Percentiles rank a stretch among this genome's conserved stretches.
These are phyloP conservation scores for Ogataea henricii DNA, from an alignment of 805 yeast genomes.

Conservation along the genomic window DNA sequence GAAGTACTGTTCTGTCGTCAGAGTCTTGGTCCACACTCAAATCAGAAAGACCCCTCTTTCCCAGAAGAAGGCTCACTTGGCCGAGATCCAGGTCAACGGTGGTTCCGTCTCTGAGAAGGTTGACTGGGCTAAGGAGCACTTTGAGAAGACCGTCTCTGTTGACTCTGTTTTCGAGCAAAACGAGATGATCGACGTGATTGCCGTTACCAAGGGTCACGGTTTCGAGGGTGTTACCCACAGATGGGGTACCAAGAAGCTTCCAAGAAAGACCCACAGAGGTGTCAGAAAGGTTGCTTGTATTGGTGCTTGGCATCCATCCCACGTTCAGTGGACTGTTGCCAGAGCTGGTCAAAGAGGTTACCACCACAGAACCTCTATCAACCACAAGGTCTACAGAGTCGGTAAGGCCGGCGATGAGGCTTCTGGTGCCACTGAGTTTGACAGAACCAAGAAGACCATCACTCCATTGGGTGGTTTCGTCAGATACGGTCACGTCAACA, in stretches of 20 bases:
- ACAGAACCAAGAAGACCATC: conserved; percentile 99
- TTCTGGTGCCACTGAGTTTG: conserved; percentile 94
- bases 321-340: conserved; percentile 99
- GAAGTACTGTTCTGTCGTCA: conserved; percentile 97
- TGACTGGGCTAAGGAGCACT: conserved; percentile 98
- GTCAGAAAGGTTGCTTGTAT: conserved; percentile 99
- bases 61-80: conserved; percentile 99
- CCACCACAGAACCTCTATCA: conserved; percentile 99
- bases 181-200: conserved; percentile 98
- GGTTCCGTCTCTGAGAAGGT: conserved; percentile 98
- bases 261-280: conserved; percentile 99
- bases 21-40: conserved; percentile 99
- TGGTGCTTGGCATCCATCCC: conserved; percentile 99
- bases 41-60: conserved; percentile 97
- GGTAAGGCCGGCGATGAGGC: conserved; percentile 96
- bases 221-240: conserved; percentile 99
- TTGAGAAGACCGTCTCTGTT: conserved; percentile 97
- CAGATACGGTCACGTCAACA: conserved; percentile 96
- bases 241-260: conserved; percentile 99
- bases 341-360: conserved; percentile 99
- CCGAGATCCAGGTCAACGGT: conserved; percentile 99
- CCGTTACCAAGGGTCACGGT: conserved; percentile 99
- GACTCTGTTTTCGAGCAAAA: conserved; percentile 97
- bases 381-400: conserved; percentile 99
- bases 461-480: conserved; percentile 99